Percentiles rank a stretch among this genome's conserved stretches.
phyloP scores from a whole-genome alignment of 148 eudicot species.

The Cornus kousa region DNA sequence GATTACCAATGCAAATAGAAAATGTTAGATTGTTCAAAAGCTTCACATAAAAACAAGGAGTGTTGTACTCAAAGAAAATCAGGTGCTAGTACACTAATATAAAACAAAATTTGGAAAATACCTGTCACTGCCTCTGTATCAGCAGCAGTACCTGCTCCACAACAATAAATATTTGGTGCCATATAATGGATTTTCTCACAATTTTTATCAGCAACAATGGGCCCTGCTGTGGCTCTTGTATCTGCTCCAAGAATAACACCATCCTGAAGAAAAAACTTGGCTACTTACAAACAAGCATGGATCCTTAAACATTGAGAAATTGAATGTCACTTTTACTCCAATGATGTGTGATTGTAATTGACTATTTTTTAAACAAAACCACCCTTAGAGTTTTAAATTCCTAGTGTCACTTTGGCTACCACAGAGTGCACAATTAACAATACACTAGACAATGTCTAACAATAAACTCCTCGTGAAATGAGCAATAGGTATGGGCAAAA shows the following conservation, averaged over 20 bases:
- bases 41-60: not conserved
- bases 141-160: constrained; percentile 99
- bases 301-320: too few species aligned
- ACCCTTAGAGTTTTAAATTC: too few species aligned
- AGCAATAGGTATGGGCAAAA: constrained; percentile 67
- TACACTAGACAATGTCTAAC: not conserved
- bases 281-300: not conserved
- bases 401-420: not conserved
- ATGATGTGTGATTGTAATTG: too few species aligned
- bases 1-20: not conserved
- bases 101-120: constrained; percentile 15
- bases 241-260: constrained; percentile 98
- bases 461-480: not conserved
- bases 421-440: too few species aligned
- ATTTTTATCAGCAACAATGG: constrained; percentile 85
- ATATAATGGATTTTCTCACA: constrained; percentile 93
- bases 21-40: not conserved
- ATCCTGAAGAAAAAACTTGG: constrained; percentile 45
- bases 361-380: too few species aligned
- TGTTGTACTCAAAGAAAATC: not conserved
- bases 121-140: constrained; percentile 98
- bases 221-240: constrained; percentile 93
- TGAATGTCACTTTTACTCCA: too few species aligned
- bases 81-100: not conserved
- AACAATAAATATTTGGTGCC: constrained; percentile 97